Percentiles rank a stretch among this genome's conserved stretches.
These are phyloP conservation scores for Moesziomyces parantarcticus DNA, from an alignment of 1,284 basidiomycete species.

Conservation along the genomic window DNA sequence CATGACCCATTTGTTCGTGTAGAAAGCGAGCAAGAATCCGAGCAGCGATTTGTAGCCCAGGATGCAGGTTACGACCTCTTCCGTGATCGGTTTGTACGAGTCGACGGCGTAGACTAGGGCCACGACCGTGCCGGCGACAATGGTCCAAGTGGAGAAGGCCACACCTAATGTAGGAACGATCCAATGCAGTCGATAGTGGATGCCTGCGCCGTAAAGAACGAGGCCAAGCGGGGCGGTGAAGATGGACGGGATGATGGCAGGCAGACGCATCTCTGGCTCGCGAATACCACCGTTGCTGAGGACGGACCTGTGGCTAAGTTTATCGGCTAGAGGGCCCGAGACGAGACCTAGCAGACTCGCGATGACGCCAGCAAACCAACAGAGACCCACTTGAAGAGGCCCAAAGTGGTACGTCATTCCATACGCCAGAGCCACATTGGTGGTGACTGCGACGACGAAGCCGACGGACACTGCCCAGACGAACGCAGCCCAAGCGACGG, in stretches of 20 bases:
- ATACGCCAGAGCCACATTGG: constrained; percentile 25
- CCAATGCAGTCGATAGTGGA: constrained; percentile 21
- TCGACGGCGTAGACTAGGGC: constrained; percentile 23
- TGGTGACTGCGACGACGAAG: constrained; percentile 23
- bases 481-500: constrained; percentile 27
- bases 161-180: constrained; percentile 26
- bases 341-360: constrained; percentile 12
- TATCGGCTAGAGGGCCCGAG: constrained; percentile 7
- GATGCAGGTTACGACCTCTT: constrained; percentile 16
- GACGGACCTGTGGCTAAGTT: neutral
- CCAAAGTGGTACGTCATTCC: constrained; percentile 17
- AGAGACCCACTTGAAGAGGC: constrained; percentile 4
- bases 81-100: constrained; percentile 28
- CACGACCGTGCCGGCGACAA: constrained; percentile 12
- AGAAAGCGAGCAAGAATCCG: constrained; percentile 39
- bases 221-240: constrained; percentile 18
- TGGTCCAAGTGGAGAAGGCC: constrained; percentile 11
- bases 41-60: constrained; percentile 19
- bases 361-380: constrained; percentile 16
- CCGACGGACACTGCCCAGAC: constrained; percentile 17
- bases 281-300: constrained; percentile 15
- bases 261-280: constrained; percentile 31
- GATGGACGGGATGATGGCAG: constrained; percentile 8
- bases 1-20: constrained; percentile 32
- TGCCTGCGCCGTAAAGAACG: constrained; percentile 22